Evolutionary conservation across 208 protist species (phyloP), one percentile per base, ranked within the genome.

Genomic region (Trypanosoma caninum): DNA sequence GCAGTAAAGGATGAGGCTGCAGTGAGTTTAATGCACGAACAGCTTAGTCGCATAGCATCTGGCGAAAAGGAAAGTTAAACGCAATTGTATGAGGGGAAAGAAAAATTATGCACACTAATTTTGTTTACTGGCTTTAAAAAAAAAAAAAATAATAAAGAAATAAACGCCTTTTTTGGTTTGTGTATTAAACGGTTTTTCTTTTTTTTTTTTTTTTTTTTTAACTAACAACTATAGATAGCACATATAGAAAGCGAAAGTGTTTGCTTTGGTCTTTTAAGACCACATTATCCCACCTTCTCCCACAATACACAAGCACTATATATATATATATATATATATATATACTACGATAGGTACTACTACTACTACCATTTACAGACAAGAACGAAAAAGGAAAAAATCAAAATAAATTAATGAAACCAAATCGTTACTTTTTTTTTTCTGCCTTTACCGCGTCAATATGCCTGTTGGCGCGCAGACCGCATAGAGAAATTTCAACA

Each of bases 31-130:
- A 34, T 78, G 45, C 27, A 69, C 33, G 37, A 59, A 31, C 35
- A 72, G 38, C 65, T 78, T 6, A 73, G 56, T 18, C 38, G 41
- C 13, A 73, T 78, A 14, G 72, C 72, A 25, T 59, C 9, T 35
- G 30, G 40, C 54, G 14, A 14, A 64, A 3, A 31, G 31, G 46
- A 31, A 41, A 42, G 3, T 52, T 27, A 54, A 34, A n/a, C n/a
- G n/a, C n/a, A n/a, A n/a, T n/a, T n/a, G n/a, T n/a, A n/a, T n/a
- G 42, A 25, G 10, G 0, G 13, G 35, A 45, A 13, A 30, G 13
- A 23, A 38, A 56, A 56, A 51, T 20, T 13, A 59, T 4, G 27
- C 44, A 35, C 18, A 52, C 11, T 14, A 46, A 34, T 16, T 59
- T 33, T 68, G 20, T 46, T 16, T 46, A 38, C 30, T 20, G 7